These are phyloP conservation scores for Epichloe scottii DNA, from an alignment of 2,329 filamentous ascomycete genomes.

Conservation along the genomic window DNA sequence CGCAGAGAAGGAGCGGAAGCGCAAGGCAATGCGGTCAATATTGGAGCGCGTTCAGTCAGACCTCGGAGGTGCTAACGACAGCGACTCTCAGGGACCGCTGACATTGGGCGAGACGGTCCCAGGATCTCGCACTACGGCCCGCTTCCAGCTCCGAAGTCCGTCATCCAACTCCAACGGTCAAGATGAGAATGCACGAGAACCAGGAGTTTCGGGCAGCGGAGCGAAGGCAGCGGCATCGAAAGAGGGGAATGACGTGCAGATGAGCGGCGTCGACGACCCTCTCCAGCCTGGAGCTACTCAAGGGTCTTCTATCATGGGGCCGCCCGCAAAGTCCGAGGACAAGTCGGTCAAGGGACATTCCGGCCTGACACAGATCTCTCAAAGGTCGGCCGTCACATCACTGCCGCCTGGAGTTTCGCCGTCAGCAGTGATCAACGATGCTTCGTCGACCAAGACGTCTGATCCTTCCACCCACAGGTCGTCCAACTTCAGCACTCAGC, in stretches of 20 bases:
- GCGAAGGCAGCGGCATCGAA: background rate
- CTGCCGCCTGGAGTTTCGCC: slow-evolving; percentile 46
- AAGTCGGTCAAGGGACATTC: slow-evolving; percentile 25
- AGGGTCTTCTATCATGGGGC: slow-evolving; percentile 33
- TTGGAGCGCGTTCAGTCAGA: slow-evolving; percentile 38
- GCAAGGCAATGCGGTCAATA: slow-evolving; percentile 45
- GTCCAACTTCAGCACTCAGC: slow-evolving; percentile 56
- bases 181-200: slow-evolving; percentile 16
- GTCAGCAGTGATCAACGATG: slow-evolving; percentile 61
- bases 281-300: slow-evolving; percentile 32
- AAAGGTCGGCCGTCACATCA: slow-evolving; percentile 46
- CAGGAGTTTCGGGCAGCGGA: slow-evolving; percentile 41
- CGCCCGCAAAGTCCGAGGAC: slow-evolving; percentile 29
- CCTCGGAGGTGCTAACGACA: slow-evolving; percentile 35
- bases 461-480: slow-evolving; percentile 53
- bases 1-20: slow-evolving; percentile 50
- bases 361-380: slow-evolving; percentile 48
- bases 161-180: slow-evolving; percentile 53
- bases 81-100: slow-evolving; percentile 43
- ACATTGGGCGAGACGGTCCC: slow-evolving; percentile 54
- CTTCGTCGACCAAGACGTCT: slow-evolving; percentile 86
- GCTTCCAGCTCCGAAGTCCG: slow-evolving; percentile 44
- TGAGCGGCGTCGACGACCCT: slow-evolving; percentile 43
- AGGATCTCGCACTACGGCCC: slow-evolving; percentile 35
- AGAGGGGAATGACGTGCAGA: slow-evolving; percentile 42